Evolutionary conservation across 768 basidiomycete genomes (phyloP).

Genomic region (Amanita rubescens): DNA sequence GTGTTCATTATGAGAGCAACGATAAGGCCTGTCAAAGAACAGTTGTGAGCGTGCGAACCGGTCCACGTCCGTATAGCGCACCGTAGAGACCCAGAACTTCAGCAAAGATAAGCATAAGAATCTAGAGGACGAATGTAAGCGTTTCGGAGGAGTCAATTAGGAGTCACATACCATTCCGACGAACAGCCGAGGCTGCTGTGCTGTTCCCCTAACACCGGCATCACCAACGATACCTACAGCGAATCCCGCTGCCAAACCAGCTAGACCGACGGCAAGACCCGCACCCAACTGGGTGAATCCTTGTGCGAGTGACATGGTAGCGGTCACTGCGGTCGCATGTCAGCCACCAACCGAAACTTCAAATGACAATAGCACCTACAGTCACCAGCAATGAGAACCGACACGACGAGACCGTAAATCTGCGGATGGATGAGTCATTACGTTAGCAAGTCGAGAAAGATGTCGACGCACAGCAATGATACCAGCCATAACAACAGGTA

Average conservation of each 20-base stretch:
- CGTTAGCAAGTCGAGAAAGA: constrained; percentile 1
- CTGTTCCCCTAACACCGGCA: constrained; percentile 95
- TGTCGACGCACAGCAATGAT: constrained; percentile 85
- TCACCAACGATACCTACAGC: constrained; percentile 99
- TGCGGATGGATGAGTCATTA: constrained; percentile 20
- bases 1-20: constrained; percentile 97
- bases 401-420: constrained; percentile 98
- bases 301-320: constrained; percentile 83
- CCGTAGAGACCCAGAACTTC: constrained; percentile 93
- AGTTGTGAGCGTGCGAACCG: constrained; percentile 5
- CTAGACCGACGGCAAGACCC: constrained; percentile 85
- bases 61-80: constrained; percentile 15
- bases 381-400: constrained; percentile 87
- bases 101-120: constrained; percentile 96
- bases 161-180: constrained; percentile 74
- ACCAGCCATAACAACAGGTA: constrained; percentile 99
- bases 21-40: constrained; percentile 52
- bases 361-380: constrained; percentile 42
- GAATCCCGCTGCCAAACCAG: constrained; percentile 95
- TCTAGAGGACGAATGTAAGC: constrained; percentile 34
- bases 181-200: constrained; percentile 90
- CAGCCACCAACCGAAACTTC: not conserved
- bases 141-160: not conserved
- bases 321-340: constrained; percentile 41
- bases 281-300: constrained; percentile 94